Conservation (phyloP, 192 early-diverging fungal species). For the Funneliformis geosporum region DNA sequence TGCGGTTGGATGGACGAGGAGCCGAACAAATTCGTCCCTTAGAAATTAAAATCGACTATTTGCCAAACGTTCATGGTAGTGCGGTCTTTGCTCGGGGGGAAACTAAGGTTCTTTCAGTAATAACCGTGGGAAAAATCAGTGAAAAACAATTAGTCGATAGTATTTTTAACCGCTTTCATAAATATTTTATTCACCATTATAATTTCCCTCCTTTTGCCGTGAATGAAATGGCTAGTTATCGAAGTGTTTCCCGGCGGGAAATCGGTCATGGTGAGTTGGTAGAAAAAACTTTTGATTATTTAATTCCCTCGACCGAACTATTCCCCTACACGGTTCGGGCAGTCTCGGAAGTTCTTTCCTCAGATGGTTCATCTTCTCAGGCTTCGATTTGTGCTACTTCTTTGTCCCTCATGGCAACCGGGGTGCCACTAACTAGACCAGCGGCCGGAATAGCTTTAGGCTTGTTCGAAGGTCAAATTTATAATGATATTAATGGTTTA, state of each 20-base stretch:
- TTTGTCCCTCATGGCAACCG: constrained; percentile 5
- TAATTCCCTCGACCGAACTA: background rate
- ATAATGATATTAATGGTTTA: constrained; percentile 25
- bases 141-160: constrained; percentile 25
- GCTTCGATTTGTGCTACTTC: constrained; percentile 26
- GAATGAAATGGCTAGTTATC: constrained; percentile 29
- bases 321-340: constrained; percentile 17
- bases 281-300: constrained; percentile 24
- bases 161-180: constrained; percentile 17
- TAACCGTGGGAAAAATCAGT: constrained; percentile 20
- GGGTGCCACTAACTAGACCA: constrained; percentile 21
- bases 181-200: constrained; percentile 27
- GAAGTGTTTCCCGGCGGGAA: constrained; percentile 18
- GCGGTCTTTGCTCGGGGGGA: constrained; percentile 11
- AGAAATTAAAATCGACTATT: constrained; percentile 22
- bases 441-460: constrained; percentile 19
- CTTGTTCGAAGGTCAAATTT: constrained; percentile 24
- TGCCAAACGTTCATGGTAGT: constrained; percentile 18
- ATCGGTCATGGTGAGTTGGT: constrained; percentile 23
- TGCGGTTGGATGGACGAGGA: constrained; percentile 20
- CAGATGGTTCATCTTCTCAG: constrained; percentile 27
- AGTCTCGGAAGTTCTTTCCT: constrained; percentile 24
- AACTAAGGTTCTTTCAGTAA: constrained; percentile 8
- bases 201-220: constrained; percentile 28
- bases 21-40: constrained; percentile 18